Base-by-base conservation (phyloP, 129 eudicot genomes). In the Flaveria trinervia region DNA sequence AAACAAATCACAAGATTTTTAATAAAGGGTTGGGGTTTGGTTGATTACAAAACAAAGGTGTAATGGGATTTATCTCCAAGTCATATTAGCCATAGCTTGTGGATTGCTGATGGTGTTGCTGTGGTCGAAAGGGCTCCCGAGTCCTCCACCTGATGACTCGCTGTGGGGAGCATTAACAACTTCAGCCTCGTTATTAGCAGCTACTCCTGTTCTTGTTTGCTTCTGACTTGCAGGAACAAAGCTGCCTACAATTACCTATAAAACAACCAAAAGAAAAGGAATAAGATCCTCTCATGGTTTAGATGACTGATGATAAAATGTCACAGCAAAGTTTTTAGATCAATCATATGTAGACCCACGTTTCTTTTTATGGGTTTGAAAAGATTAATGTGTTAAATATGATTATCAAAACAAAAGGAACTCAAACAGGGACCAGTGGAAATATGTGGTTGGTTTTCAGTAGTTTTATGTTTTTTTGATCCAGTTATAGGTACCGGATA, bases 161-260 rank as follows among this genome's bases (percentile, higher is more conserved):
- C 88, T 78, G 10, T 39, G 74, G 18, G 84, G 87, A 52, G 80
- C 78, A 4, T 81, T 71, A 4, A 52, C 18, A 6, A 51, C 83
- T 71, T 71, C 83, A 17, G 64, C 76, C 2, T 84, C 69, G 61
- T 56, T 56, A 36, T 5, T 36, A 36, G 7, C 41, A 45, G 13
- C 11, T 18, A 7, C 62, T 14, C 50, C 54, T 46, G 66, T 65
- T 17, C 43, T 14, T 46, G 62, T 48, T 30, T 55, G 75, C 28
- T 85, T 79, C 69, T 71, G 79, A 80, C 70, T 76, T 23, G 80
- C 14, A 9, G 70, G 73, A 44, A 76, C 70, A 68, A 85, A 88
- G 70, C 86, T 77, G 25, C 89, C 89, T 15, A 88, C 77, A 28
- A 88, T 70, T 17, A 88, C 70, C 89, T 88, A 77, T 65, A 64